A percentile compares a stretch with the other conserved stretches of the same genome.
Evolutionary conservation across 2,329 filamentous ascomycete genomes (phyloP).

Genomic region (Exophiala bonariae): DNA sequence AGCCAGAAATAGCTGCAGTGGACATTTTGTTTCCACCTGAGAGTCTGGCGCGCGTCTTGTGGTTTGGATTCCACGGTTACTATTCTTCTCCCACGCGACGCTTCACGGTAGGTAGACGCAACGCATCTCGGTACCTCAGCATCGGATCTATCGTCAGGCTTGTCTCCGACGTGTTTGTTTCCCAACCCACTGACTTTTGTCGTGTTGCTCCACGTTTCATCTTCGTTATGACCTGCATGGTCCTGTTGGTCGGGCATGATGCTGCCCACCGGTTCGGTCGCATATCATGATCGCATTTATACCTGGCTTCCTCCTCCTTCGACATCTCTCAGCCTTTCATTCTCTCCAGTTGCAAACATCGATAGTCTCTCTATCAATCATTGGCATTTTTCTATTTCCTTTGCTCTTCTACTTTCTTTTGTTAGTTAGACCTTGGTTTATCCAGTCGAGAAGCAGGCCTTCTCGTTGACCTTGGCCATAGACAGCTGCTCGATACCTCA

Average conservation of each 20-base stretch:
- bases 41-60: slow-evolving; percentile 22
- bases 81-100: slow-evolving; percentile 9
- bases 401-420: slow-evolving; percentile 23
- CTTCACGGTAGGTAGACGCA: slow-evolving; percentile 9
- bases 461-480: slow-evolving; percentile 17
- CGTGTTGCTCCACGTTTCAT: slow-evolving; percentile 24
- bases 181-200: slow-evolving; percentile 9
- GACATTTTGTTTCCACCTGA: slow-evolving; percentile 19
- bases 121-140: slow-evolving; percentile 17
- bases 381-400: slow-evolving; percentile 25
- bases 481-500: slow-evolving; percentile 9
- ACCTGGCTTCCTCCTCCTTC: slow-evolving; percentile 23
- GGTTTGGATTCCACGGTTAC: not conserved
- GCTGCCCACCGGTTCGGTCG: slow-evolving; percentile 17
- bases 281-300: slow-evolving; percentile 27
- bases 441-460: slow-evolving; percentile 25
- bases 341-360: slow-evolving; percentile 25
- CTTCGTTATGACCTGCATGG: slow-evolving; percentile 22
- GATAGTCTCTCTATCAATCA: slow-evolving; percentile 18
- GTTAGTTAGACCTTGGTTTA: slow-evolving; percentile 15
- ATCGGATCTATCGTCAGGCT: slow-evolving; percentile 19
- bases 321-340: slow-evolving; percentile 28
- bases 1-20: slow-evolving; percentile 22
- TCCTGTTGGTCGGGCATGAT: slow-evolving; percentile 22
- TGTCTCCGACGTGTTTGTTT: slow-evolving; percentile 22